A percentile compares a stretch with the other conserved stretches of the same genome.
Evolutionary conservation across 495 filamentous ascomycete species (phyloP).

Genomic region (Bryoglossum gracile): DNA sequence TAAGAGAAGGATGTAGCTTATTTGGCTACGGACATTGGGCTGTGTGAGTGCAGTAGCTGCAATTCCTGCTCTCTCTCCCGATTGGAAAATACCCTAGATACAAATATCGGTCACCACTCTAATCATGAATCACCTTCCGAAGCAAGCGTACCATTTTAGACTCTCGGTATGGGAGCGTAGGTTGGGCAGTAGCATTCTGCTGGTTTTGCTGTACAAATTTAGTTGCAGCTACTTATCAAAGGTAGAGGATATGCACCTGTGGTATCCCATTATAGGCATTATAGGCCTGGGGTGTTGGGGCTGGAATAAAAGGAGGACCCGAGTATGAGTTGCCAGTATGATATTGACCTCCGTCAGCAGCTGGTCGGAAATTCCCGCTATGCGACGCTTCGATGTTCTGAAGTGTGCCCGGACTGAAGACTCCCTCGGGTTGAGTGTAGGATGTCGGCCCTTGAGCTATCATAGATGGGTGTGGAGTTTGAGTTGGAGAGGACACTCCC

Average conservation of each 20-base stretch:
- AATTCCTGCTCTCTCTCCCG: background rate
- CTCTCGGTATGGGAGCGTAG: background rate
- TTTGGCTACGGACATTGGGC: background rate
- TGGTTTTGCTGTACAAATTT: background rate
- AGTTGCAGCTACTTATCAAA: too few relatives aligned
- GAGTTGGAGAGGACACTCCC: too few relatives aligned
- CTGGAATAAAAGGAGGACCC: too few relatives aligned
- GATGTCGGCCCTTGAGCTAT: background rate
- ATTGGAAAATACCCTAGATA: background rate
- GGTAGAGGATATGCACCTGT: background rate
- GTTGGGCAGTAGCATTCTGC: background rate
- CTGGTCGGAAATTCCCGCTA: background rate
- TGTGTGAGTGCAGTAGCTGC: background rate
- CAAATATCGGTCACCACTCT: background rate
- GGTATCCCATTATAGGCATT: background rate
- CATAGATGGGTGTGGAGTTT: too few relatives aligned
- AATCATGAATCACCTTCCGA: background rate
- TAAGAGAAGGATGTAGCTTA: background rate
- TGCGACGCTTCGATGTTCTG: background rate
- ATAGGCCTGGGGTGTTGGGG: background rate
- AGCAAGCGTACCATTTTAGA: background rate
- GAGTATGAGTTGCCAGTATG: too few relatives aligned
- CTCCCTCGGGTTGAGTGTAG: background rate
- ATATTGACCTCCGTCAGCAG: constrained; percentile 2
- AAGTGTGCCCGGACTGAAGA: background rate